Evolutionary conservation across 2,329 filamentous ascomycete species (phyloP).

Genomic region (Phaeosphaeria sp.): DNA sequence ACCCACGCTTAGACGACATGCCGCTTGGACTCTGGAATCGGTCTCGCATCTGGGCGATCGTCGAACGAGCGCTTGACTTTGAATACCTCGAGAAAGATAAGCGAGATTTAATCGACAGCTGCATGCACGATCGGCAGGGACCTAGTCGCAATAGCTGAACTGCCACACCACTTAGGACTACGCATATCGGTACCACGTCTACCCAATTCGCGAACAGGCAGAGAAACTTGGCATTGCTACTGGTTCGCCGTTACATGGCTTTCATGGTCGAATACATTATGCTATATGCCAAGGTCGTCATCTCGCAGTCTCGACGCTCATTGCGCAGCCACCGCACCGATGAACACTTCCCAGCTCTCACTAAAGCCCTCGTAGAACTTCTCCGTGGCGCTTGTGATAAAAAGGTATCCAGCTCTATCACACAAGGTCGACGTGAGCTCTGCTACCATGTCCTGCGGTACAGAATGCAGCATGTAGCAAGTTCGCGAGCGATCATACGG

Average conservation of each 20-base stretch:
- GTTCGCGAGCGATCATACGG: conserved; percentile 25
- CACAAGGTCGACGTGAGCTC: conserved; percentile 18
- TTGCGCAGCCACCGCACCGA: conserved; percentile 20
- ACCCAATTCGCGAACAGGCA: not conserved
- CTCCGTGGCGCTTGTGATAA: conserved; percentile 29
- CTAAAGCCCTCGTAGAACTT: conserved; percentile 35
- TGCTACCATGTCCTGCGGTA: conserved; percentile 21
- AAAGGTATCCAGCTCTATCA: conserved; percentile 29
- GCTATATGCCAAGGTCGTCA: not conserved
- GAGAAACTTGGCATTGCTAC: too few relatives aligned
- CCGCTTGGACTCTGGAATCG: conserved; percentile 34
- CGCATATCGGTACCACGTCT: not conserved
- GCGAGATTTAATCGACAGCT: not conserved
- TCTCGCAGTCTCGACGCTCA: not conserved
- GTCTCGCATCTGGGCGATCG: conserved; percentile 33
- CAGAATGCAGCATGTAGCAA: conserved; percentile 38
- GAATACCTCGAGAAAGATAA: not conserved
- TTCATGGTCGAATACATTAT: too few relatives aligned
- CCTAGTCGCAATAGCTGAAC: not conserved
- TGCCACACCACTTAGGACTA: not conserved
- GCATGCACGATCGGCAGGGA: not conserved
- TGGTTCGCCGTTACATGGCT: too few relatives aligned
- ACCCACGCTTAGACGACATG: conserved; percentile 16
- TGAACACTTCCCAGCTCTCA: conserved; percentile 27
- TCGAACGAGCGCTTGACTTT: conserved; percentile 19